These are phyloP conservation scores for Panellus pusillus DNA, from an alignment of 768 basidiomycete genomes.

Conservation along the genomic window DNA sequence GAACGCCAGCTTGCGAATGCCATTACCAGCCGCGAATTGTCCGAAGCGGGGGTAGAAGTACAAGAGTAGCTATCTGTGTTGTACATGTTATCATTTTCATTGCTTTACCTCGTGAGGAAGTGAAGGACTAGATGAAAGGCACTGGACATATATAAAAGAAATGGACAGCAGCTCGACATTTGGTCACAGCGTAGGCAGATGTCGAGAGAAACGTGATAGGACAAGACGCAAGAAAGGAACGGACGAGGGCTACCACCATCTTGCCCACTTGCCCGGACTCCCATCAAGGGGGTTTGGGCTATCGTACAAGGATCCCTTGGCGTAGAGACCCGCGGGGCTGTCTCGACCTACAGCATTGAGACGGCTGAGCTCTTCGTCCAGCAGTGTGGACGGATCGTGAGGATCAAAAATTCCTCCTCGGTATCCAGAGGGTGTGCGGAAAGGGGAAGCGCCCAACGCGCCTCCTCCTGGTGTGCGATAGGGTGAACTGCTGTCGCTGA, in stretches of 20 bases:
- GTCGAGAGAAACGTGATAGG: neutral
- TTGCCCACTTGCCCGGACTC: constrained; percentile 54
- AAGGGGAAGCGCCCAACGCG: constrained; percentile 34
- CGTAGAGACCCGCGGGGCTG: constrained; percentile 70
- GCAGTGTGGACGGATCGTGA: constrained; percentile 63
- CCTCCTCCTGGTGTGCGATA: constrained; percentile 38
- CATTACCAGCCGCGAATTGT: neutral
- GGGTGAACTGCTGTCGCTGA: constrained; percentile 39
- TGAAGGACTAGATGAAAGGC: neutral
- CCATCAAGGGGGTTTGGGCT: constrained; percentile 58
- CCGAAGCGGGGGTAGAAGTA: too few relatives aligned
- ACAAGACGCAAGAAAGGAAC: neutral
- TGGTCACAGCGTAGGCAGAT: neutral
- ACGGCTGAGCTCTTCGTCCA: constrained; percentile 73
- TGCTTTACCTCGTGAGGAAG: too few relatives aligned
- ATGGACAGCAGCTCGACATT: neutral
- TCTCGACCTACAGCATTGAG: constrained; percentile 49
- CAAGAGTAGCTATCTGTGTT: neutral
- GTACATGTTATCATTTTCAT: neutral
- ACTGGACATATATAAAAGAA: neutral
- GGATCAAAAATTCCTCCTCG: constrained; percentile 60
- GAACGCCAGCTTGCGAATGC: constrained; percentile 1
- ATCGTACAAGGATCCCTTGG: constrained; percentile 63
- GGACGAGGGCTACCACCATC: constrained; percentile 45
- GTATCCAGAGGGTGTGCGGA: constrained; percentile 45